Conservation (phyloP, 495 filamentous ascomycete genomes). For the Geopyxis carbonaria region DNA sequence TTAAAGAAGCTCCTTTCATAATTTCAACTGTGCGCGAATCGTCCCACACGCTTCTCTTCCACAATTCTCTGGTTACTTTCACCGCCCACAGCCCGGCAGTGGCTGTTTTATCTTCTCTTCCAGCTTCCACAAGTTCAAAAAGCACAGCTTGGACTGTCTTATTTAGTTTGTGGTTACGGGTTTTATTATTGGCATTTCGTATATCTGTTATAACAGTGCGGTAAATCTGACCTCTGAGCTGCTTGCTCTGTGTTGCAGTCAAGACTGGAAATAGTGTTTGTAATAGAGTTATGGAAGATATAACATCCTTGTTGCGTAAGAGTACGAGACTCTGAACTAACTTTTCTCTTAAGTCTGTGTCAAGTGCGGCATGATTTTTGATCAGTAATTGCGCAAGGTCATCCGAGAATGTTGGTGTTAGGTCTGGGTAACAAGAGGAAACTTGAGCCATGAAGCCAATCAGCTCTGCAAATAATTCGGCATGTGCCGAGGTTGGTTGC, state of each 20-base stretch:
- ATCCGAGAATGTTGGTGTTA: constrained; percentile 58
- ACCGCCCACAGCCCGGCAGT: constrained; percentile 87
- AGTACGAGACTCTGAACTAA: constrained; percentile 80
- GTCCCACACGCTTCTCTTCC: constrained; percentile 77
- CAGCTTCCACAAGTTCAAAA: constrained; percentile 68
- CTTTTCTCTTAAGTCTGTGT: constrained; percentile 76
- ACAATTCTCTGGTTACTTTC: constrained; percentile 71
- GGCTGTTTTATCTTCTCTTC: constrained; percentile 48
- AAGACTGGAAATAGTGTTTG: constrained; percentile 88
- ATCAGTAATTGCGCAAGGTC: constrained; percentile 66
- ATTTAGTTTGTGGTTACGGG: constrained; percentile 81
- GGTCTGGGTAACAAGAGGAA: constrained; percentile 75
- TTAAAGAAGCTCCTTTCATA: constrained; percentile 51
- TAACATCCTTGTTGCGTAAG: constrained; percentile 73
- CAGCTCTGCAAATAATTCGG: constrained; percentile 19
- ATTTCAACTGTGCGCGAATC: constrained; percentile 60
- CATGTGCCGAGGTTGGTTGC: constrained; percentile 39
- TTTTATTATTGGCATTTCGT: constrained; percentile 63
- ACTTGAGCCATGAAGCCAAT: constrained; percentile 54
- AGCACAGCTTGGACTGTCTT: constrained; percentile 79
- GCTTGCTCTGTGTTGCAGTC: constrained; percentile 69
- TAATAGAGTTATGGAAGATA: constrained; percentile 65
- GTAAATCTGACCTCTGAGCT: constrained; percentile 65
- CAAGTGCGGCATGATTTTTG: constrained; percentile 61
- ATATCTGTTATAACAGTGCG: constrained; percentile 85